phyloP scores from a whole-genome alignment of 2,329 filamentous ascomycete genomes.

The Bipolaris bicolor region DNA sequence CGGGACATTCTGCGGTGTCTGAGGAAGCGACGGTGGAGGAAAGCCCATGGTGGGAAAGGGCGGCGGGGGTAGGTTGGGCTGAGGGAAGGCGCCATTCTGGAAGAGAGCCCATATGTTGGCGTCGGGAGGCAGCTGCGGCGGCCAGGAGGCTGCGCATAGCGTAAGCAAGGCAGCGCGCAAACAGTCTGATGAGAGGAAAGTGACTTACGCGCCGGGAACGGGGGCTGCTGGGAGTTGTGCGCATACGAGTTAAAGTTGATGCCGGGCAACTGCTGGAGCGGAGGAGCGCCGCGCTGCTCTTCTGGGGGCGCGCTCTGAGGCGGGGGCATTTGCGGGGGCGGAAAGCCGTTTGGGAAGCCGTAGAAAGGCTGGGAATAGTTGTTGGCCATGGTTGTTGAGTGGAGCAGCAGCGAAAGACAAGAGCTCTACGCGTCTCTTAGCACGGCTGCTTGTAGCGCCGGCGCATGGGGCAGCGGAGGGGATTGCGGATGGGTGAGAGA shows the following conservation, averaged over 20 bases:
- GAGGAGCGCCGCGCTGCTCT: constrained; percentile 11
- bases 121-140: constrained; percentile 32
- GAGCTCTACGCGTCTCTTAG: constrained; percentile 24
- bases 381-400: constrained; percentile 36
- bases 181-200: neutral
- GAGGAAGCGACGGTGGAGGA: constrained; percentile 33
- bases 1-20: constrained; percentile 25
- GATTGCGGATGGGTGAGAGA: neutral
- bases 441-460: constrained; percentile 21
- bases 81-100: constrained; percentile 30
- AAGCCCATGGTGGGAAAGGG: constrained; percentile 19
- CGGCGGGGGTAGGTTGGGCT: constrained; percentile 33
- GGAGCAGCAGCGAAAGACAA: constrained; percentile 6
- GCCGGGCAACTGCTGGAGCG: constrained; percentile 25
- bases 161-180: constrained; percentile 1
- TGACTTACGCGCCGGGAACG: constrained; percentile 23
- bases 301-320: constrained; percentile 15
- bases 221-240: constrained; percentile 34
- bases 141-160: constrained; percentile 25
- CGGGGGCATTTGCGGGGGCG: constrained; percentile 20
- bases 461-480: constrained; percentile 17
- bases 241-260: constrained; percentile 32
- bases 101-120: constrained; percentile 44
- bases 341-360: constrained; percentile 32
- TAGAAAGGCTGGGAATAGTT: constrained; percentile 37